These are phyloP conservation scores for Oxytropis ochrocephala DNA, from an alignment of 306 rosid species.

Conservation along the genomic window DNA sequence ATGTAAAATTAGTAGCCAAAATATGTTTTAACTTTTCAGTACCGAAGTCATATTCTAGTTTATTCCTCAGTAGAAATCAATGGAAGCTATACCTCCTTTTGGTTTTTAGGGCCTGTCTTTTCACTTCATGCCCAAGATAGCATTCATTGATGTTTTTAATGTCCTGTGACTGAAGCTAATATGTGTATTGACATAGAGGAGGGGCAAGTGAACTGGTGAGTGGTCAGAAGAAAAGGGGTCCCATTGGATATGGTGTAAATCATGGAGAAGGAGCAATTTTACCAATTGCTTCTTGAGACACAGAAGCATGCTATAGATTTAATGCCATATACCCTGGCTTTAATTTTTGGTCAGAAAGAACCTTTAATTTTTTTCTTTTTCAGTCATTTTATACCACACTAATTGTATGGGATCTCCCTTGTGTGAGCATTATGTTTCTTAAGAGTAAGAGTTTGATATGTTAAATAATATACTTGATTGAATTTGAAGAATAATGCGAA, in stretches of 20 bases:
- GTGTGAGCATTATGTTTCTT: constrained; percentile 15
- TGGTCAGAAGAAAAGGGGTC: background rate
- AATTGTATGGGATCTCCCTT: background rate
- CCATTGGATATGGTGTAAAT: background rate
- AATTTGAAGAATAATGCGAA: constrained; percentile 9
- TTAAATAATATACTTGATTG: background rate
- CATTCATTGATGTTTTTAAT: background rate
- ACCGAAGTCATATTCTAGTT: background rate
- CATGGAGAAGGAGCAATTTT: background rate
- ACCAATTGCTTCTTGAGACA: background rate
- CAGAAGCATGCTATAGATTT: background rate
- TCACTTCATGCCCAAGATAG: background rate
- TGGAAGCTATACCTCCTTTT: background rate
- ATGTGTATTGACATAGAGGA: background rate
- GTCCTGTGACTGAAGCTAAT: background rate
- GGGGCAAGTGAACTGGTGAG: background rate
- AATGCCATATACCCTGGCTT: background rate
- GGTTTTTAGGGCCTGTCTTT: background rate
- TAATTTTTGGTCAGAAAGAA: background rate
- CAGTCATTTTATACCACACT: background rate
- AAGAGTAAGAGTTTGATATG: background rate
- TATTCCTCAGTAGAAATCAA: background rate
- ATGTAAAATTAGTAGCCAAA: background rate
- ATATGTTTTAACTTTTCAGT: background rate
- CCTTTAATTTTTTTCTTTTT: background rate